phyloP scores from a whole-genome alignment of 441 rosid species.

The Mallotus japonicus region DNA sequence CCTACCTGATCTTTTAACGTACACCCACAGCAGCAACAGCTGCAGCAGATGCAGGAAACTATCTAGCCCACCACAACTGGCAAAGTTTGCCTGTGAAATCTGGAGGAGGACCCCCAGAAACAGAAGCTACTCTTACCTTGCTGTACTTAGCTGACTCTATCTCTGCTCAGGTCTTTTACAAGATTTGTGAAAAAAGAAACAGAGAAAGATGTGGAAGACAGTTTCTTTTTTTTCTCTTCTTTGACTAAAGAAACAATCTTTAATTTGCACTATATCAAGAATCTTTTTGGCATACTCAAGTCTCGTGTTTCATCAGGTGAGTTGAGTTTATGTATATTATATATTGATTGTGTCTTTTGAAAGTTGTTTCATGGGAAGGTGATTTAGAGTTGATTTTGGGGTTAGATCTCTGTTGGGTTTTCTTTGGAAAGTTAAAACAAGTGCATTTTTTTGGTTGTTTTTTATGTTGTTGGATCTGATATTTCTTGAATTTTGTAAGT shows the following conservation, averaged over 20 bases:
- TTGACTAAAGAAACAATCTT: not conserved
- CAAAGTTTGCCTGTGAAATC: slow-evolving; percentile 5
- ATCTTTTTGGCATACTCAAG: no score
- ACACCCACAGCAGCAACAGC: slow-evolving; percentile 15
- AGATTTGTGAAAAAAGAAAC: slow-evolving; percentile 1
- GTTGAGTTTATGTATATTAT: not conserved
- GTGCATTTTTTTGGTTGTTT: slow-evolving; percentile 14
- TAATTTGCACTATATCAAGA: no score
- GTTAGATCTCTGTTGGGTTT: slow-evolving; percentile 17
- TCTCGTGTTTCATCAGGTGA: not conserved
- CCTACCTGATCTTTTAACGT: slow-evolving; percentile 30
- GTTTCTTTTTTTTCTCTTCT: not conserved
- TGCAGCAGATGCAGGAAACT: not conserved
- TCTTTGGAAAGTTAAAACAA: slow-evolving; percentile 5
- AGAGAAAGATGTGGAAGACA: not conserved
- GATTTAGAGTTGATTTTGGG: not conserved
- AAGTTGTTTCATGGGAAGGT: not conserved
- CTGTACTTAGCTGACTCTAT: slow-evolving; percentile 18
- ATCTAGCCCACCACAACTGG: slow-evolving; percentile 4
- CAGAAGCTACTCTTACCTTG: slow-evolving; percentile 14
- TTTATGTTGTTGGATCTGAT: slow-evolving; percentile 39
- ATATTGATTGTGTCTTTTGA: not conserved
- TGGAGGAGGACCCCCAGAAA: slow-evolving; percentile 11
- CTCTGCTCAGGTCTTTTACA: not conserved
- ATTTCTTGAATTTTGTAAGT: no score